phyloP scores from a whole-genome alignment of 306 rosid species.

The Prinsepia uniflora region DNA sequence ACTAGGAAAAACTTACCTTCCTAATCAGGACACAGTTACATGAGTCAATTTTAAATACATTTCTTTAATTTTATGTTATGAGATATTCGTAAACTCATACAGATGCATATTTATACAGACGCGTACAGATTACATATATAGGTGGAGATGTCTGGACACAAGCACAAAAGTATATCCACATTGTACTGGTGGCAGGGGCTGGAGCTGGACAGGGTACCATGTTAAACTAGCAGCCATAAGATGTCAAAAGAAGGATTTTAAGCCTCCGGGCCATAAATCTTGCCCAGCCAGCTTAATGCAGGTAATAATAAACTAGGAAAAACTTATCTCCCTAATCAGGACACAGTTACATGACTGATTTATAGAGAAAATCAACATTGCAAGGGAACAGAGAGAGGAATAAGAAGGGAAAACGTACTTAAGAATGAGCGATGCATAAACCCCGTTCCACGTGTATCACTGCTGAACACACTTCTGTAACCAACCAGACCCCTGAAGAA shows the following conservation, averaged over 20 bases:
- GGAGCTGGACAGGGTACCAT: not conserved
- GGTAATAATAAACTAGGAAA: not conserved
- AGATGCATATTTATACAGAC: too few relatives aligned
- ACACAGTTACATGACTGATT: slow-evolving; percentile 1
- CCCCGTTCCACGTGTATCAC: slow-evolving; percentile 99
- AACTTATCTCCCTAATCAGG: not conserved
- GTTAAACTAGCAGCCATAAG: not conserved
- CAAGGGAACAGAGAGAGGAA: not conserved
- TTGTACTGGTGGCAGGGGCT: not conserved
- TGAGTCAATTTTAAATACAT: too few relatives aligned
- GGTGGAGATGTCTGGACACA: not conserved
- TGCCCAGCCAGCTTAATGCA: not conserved
- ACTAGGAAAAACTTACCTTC: not conserved
- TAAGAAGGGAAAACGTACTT: slow-evolving; percentile 40
- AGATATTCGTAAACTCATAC: too few relatives aligned
- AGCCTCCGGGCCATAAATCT: not conserved
- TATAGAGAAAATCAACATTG: not conserved
- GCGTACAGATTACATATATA: too few relatives aligned
- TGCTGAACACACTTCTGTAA: slow-evolving; percentile 94
- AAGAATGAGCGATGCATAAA: slow-evolving; percentile 98
- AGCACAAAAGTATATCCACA: not conserved
- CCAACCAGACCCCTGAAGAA: slow-evolving; percentile 94
- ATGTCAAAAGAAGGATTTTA: not conserved
- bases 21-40: not conserved
- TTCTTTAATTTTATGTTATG: too few relatives aligned